These are phyloP conservation scores for Pezicula radicicola DNA, from an alignment of 2,329 filamentous ascomycete species.

Conservation along the genomic window DNA sequence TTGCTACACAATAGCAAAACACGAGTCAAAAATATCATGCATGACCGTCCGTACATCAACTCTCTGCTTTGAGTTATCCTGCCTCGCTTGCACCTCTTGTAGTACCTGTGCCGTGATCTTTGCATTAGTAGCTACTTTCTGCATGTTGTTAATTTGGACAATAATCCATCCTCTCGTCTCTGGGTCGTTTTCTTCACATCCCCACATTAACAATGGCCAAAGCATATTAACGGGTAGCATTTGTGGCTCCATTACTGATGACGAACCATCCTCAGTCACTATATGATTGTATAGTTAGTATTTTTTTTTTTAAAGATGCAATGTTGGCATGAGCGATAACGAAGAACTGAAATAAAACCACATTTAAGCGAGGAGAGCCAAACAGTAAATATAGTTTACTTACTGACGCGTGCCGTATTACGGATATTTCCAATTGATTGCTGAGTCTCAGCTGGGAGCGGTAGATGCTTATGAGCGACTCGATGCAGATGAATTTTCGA, in stretches of 20 bases:
- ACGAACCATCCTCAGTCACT: constrained; percentile 36
- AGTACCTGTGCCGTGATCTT: constrained; percentile 43
- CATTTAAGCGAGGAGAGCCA: no score
- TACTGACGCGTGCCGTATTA: constrained; percentile 38
- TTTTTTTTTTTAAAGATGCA: no score
- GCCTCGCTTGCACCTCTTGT: constrained; percentile 41
- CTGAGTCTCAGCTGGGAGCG: constrained; percentile 37
- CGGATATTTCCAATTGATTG: constrained; percentile 48
- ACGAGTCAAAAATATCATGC: constrained; percentile 31
- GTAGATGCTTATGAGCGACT: constrained; percentile 52
- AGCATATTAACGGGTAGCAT: constrained; percentile 53
- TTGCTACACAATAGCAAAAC: constrained; percentile 14
- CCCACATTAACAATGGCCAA: constrained; percentile 55
- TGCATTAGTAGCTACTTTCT: constrained; percentile 41
- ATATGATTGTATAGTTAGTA: no score
- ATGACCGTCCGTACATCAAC: constrained; percentile 44
- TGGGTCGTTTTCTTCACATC: constrained; percentile 48
- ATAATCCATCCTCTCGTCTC: constrained; percentile 49
- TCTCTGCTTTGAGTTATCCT: constrained; percentile 36
- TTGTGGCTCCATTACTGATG: constrained; percentile 29
- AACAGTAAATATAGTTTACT: no score
- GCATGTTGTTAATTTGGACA: constrained; percentile 43
- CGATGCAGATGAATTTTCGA: constrained; percentile 54
- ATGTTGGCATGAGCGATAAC: no score
- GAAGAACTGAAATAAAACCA: no score